Evolutionary conservation across 164 flowering plant genomes (phyloP).

Genomic region (Dillenia suffruticosa): DNA sequence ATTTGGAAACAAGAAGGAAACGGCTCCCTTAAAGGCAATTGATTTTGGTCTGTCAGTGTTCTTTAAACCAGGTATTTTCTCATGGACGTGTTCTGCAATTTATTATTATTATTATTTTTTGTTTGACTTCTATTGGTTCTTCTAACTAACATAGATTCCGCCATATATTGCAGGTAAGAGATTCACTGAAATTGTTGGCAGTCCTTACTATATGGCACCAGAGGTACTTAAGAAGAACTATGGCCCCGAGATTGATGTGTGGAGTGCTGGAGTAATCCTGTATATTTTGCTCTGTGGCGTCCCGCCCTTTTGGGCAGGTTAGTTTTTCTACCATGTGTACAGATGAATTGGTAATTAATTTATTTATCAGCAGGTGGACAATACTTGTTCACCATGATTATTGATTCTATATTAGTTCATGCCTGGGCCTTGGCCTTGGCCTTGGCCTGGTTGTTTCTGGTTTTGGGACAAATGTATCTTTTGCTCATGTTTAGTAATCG

Average conservation of each 20-base stretch:
- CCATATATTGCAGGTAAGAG: slow-evolving; percentile 49
- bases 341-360: too few relatives aligned
- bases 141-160: slow-evolving; percentile 6
- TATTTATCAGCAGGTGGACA: too few relatives aligned
- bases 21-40: slow-evolving; percentile 75
- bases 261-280: slow-evolving; percentile 95
- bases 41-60: slow-evolving; percentile 91
- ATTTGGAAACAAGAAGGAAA: slow-evolving; percentile 86
- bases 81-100: neutral
- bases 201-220: slow-evolving; percentile 98
- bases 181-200: slow-evolving; percentile 87
- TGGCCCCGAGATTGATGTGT: slow-evolving; percentile 87
- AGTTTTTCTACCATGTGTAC: slow-evolving; percentile 11
- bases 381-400: too few relatives aligned
- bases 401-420: too few relatives aligned
- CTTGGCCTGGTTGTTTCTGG: too few relatives aligned
- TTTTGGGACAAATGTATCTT: too few relatives aligned
- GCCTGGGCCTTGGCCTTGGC: too few relatives aligned
- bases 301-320: slow-evolving; percentile 98
- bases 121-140: neutral
- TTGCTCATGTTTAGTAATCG: too few relatives aligned
- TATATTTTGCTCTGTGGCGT: slow-evolving; percentile 90
- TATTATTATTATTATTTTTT: neutral
- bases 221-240: slow-evolving; percentile 85
- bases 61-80: slow-evolving; percentile 68